phyloP scores from a whole-genome alignment of 2,329 filamentous ascomycete species.

The Aureobasidium mangrovei region DNA sequence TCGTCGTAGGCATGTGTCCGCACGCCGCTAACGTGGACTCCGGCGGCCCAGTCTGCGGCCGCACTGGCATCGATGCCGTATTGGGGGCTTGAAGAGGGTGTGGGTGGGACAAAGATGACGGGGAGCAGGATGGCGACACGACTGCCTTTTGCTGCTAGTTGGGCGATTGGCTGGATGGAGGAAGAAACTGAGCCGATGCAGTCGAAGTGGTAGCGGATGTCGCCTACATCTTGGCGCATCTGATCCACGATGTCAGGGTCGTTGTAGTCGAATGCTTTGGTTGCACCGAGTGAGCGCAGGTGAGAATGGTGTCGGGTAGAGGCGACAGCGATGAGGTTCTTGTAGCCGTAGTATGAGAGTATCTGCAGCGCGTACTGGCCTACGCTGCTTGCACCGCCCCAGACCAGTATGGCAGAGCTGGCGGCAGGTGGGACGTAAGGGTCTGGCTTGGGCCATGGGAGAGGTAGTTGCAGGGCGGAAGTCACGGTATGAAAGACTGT shows the following conservation, averaged over 20 bases:
- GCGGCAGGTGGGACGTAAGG: slow-evolving; percentile 30
- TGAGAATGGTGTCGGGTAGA: slow-evolving; percentile 23
- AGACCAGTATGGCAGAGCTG: slow-evolving; percentile 28
- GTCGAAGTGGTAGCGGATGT: slow-evolving; percentile 43
- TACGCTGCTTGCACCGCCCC: slow-evolving; percentile 28
- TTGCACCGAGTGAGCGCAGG: slow-evolving; percentile 20
- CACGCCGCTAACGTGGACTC: slow-evolving; percentile 46
- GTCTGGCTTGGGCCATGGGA: slow-evolving; percentile 49
- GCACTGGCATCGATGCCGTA: slow-evolving; percentile 47
- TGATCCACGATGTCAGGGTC: slow-evolving; percentile 22
- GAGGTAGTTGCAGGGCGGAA: slow-evolving; percentile 43
- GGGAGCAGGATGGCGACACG: slow-evolving; percentile 53
- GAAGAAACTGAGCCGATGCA: slow-evolving; percentile 46
- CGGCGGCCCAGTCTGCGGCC: slow-evolving; percentile 43
- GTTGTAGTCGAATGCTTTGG: slow-evolving; percentile 20
- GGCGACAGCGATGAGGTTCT: slow-evolving; percentile 32
- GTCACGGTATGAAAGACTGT: slow-evolving; percentile 50
- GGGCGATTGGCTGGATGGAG: slow-evolving; percentile 41
- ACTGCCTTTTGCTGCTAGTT: slow-evolving; percentile 41
- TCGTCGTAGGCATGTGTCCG: slow-evolving; percentile 47
- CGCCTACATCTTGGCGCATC: slow-evolving; percentile 20
- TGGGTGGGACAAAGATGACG: slow-evolving; percentile 48
- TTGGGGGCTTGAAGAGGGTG: slow-evolving; percentile 38
- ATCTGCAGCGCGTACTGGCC: slow-evolving; percentile 34
- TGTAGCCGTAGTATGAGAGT: slow-evolving; percentile 45